A percentile compares a stretch with the other conserved stretches of the same genome.
Evolutionary conservation across 257 asterid species (phyloP).

Genomic region (Scutellaria baicalensis): DNA sequence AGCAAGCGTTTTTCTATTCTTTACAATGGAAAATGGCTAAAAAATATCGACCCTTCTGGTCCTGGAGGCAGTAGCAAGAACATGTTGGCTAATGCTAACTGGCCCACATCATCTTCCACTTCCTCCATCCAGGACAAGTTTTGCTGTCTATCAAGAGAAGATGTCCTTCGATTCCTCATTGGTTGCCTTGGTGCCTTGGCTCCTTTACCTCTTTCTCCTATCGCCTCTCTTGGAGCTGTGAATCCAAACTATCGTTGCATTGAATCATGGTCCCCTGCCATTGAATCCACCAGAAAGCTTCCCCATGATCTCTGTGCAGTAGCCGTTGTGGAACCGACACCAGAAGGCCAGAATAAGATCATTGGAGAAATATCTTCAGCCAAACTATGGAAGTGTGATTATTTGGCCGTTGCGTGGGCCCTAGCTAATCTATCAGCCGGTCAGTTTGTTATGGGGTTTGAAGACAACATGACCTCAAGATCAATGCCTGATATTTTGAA

Average conservation of each 20-base stretch:
- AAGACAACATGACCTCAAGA: slow-evolving; percentile 43
- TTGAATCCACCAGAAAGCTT: slow-evolving; percentile 44
- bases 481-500: slow-evolving; percentile 32
- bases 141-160: slow-evolving; percentile 93
- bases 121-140: slow-evolving; percentile 51
- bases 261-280: slow-evolving; percentile 65
- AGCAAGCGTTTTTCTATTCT: slow-evolving; percentile 93
- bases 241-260: slow-evolving; percentile 58
- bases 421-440: slow-evolving; percentile 84
- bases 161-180: slow-evolving; percentile 83
- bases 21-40: slow-evolving; percentile 87
- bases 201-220: slow-evolving; percentile 86
- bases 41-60: slow-evolving; percentile 37
- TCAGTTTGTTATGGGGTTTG: slow-evolving; percentile 90
- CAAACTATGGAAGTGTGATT: slow-evolving; percentile 89
- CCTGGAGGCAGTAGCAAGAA: slow-evolving; percentile 28
- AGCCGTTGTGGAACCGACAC: slow-evolving; percentile 70
- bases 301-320: slow-evolving; percentile 78
- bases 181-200: slow-evolving; percentile 98
- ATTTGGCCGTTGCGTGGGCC: slow-evolving; percentile 86
- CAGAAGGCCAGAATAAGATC: slow-evolving; percentile 52
- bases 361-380: slow-evolving; percentile 86
- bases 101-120: slow-evolving; percentile 60
- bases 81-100: slow-evolving; percentile 23
- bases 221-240: slow-evolving; percentile 63